A percentile compares a stretch with the other conserved stretches of the same genome.
Conservation (phyloP, 495 filamentous ascomycete species). For the Cenococcum geophilum region DNA sequence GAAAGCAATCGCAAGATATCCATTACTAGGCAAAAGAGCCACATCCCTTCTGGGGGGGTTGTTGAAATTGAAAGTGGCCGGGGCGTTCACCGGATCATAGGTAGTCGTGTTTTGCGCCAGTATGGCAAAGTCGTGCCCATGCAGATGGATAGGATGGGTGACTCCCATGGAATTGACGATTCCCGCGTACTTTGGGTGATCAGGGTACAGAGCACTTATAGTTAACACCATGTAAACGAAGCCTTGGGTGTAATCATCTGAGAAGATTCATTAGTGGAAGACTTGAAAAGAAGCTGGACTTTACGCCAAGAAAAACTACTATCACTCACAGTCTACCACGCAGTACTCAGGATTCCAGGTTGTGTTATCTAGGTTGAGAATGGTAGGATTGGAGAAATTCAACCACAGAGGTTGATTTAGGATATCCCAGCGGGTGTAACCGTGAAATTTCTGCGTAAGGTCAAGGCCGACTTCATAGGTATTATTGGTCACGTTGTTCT, state of each 20-base stretch:
- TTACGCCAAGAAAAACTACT: too few relatives aligned
- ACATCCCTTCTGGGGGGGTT: constrained; percentile 35
- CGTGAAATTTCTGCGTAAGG: constrained; percentile 19
- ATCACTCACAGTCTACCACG: constrained; percentile 19
- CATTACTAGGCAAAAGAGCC: constrained; percentile 29
- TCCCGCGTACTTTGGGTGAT: background rate
- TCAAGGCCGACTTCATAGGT: background rate
- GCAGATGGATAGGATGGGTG: constrained; percentile 31
- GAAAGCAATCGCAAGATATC: constrained; percentile 36
- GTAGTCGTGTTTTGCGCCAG: constrained; percentile 16
- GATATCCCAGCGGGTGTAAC: constrained; percentile 7
- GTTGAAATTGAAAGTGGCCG: constrained; percentile 12
- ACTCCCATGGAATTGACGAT: background rate
- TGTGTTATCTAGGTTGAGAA: constrained; percentile 23
- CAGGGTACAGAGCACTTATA: constrained; percentile 2
- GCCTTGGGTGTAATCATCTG: constrained; percentile 18
- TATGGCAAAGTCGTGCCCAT: constrained; percentile 37
- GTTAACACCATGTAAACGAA: constrained; percentile 26
- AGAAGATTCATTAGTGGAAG: background rate
- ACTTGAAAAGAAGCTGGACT: background rate
- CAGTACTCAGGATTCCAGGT: constrained; percentile 21
- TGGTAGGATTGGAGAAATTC: constrained; percentile 28
- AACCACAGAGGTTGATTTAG: constrained; percentile 15
- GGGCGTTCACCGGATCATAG: constrained; percentile 19
- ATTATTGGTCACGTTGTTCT: constrained; percentile 16